Conservation (phyloP, 305 asterid species). For the Rubia peregrina region DNA sequence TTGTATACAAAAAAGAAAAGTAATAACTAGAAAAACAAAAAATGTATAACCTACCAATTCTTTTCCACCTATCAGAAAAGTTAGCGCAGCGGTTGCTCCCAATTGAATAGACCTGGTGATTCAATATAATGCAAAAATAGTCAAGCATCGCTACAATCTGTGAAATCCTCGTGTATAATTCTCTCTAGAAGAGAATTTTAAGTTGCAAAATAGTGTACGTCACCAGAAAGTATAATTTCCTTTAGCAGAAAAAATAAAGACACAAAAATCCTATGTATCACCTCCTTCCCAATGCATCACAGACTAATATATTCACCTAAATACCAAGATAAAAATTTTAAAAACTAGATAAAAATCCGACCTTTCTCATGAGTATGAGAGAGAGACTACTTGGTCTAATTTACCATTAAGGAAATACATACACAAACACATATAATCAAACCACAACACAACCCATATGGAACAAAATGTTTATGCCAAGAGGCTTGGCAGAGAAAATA, state of each 20-base stretch:
- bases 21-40: conserved; percentile 10
- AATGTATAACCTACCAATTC: conserved; percentile 48
- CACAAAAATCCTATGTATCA: neutral
- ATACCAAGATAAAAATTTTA: too few species aligned
- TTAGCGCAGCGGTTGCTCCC: conserved; percentile 68
- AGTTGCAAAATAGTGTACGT: neutral
- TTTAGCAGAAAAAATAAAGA: neutral
- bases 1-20: conserved; percentile 4
- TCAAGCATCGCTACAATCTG: neutral
- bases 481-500: neutral
- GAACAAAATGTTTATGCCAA: neutral
- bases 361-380: neutral
- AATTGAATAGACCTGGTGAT: conserved; percentile 56
- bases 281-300: too few species aligned
- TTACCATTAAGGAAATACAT: too few species aligned
- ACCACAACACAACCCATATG: neutral
- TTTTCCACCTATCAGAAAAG: conserved; percentile 68
- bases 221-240: neutral
- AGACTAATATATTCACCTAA: too few species aligned
- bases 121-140: conserved; percentile 14
- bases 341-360: too few species aligned
- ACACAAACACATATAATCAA: neutral
- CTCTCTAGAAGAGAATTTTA: neutral
- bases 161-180: neutral
- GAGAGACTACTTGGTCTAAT: neutral